Base-by-base conservation (phyloP, 1,284 basidiomycete genomes). In the Hypsizygus ulmarius region DNA sequence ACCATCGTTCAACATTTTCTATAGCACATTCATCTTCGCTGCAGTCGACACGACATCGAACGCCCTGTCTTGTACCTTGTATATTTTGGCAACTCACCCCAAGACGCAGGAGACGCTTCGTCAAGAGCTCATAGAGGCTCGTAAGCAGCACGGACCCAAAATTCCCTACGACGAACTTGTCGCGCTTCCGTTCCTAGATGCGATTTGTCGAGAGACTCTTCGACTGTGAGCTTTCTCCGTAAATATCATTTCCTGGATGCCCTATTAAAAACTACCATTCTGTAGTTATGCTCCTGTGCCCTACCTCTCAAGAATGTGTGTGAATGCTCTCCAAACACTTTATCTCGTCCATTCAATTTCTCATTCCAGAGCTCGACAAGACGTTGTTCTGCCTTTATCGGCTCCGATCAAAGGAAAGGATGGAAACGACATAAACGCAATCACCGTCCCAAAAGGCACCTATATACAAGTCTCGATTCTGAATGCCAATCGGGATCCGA, bases 11-110 rank as follows among this genome's bases (percentile, higher is more conserved):
- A 14, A 32, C 15, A 51, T 12, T 19, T 27, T 9, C 11, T 45
- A n/a, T 16, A 76, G 74, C 4, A 65, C 70, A 1, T 60, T 78
- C 27, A 70, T 67, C 0, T 77, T 77, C 54, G 74, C 72, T 3
- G 75, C 66, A 1, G 70, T 70, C 44, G 74, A 76, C 51, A 74
- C 72, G 1, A 77, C 74, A 0, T 70, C 74, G 5, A 59, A 58
- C 4, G 72, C 71, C 0, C 50, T 76, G 9, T 60, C 69, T 1
- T 64, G 72, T 6, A 65, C 63, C 28, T 49, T 76, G 2, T 59
- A 69, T 28, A 54, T 70, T 18, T 61, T 77, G 6, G 58, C 72
- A 7, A 52, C 54, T 9, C 59, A 73, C 51, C 66, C 64, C 12
- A 60, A 71, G 9, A 63, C 59, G 1, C 75, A 77, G 42, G 61